Conservation (phyloP, 169 alveolate genomes). For the Babesia ovata region DNA sequence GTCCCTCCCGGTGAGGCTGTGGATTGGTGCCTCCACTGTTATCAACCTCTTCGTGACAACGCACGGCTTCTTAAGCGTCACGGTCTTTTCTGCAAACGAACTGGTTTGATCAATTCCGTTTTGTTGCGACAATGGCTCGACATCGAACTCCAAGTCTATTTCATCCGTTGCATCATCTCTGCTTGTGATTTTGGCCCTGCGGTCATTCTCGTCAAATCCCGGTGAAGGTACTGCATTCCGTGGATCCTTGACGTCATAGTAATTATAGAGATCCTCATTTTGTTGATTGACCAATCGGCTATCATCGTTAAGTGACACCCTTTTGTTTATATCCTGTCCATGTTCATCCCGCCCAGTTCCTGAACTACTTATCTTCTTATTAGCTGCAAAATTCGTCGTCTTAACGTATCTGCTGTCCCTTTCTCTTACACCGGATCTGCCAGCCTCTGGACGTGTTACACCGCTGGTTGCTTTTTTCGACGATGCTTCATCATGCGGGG, state of each 20-base stretch:
- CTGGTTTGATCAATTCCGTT: not conserved
- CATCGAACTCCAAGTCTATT: constrained; percentile 1
- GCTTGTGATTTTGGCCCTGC: constrained; percentile 31
- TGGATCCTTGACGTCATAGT: constrained; percentile 40
- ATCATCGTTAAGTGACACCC: too few relatives aligned
- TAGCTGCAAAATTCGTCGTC: too few relatives aligned
- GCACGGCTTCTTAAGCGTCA: constrained; percentile 22
- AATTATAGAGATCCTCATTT: constrained; percentile 10
- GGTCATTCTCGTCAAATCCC: constrained; percentile 52
- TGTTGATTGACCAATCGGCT: too few relatives aligned
- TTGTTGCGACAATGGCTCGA: not conserved
- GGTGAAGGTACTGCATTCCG: constrained; percentile 22
- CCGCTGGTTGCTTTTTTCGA: too few relatives aligned
- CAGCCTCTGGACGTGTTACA: too few relatives aligned
- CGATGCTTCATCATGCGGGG: not conserved
- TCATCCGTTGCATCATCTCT: constrained; percentile 44
- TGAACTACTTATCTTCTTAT: too few relatives aligned
- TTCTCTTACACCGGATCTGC: too few relatives aligned
- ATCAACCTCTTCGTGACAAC: constrained; percentile 23
- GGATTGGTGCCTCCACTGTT: constrained; percentile 41
- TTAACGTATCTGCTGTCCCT: too few relatives aligned
- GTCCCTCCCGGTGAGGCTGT: constrained; percentile 27
- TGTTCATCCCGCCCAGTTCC: too few relatives aligned
- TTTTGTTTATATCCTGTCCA: too few relatives aligned
- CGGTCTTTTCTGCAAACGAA: not conserved